Evolutionary conservation across 2,329 filamentous ascomycete species (phyloP).

Genomic region (Cladophialophora carrionii): DNA sequence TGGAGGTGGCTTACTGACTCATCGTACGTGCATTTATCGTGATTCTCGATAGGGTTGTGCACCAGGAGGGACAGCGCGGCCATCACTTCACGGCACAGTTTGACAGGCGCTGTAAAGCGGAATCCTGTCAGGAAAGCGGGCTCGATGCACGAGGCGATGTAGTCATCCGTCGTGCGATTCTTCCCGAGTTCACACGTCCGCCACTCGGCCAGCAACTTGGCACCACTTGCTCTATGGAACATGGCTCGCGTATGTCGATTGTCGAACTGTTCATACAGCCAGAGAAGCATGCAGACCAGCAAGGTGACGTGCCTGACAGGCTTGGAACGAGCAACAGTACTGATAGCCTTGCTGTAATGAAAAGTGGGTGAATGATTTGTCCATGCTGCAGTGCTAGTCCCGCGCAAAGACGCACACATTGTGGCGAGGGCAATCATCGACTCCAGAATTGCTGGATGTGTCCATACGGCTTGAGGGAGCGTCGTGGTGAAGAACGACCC

Average conservation of each 20-base stretch:
- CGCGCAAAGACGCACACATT: background rate
- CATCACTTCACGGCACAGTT: slow-evolving; percentile 1
- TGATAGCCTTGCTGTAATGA: background rate
- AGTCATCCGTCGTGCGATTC: slow-evolving; percentile 1
- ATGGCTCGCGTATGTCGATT: background rate
- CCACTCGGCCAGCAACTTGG: background rate
- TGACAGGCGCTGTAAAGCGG: background rate
- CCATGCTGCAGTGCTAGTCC: background rate
- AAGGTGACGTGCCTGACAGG: background rate
- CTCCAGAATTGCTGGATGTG: slow-evolving; percentile 1
- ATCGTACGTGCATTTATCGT: background rate
- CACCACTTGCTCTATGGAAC: background rate
- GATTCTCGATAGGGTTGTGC: background rate
- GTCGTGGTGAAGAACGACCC: slow-evolving; percentile 1
- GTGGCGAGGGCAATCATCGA: slow-evolving; percentile 1
- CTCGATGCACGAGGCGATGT: background rate
- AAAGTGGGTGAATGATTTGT: background rate
- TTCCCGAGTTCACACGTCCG: background rate
- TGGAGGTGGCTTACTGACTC: background rate
- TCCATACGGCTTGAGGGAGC: background rate
- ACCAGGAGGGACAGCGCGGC: background rate
- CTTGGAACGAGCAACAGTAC: background rate
- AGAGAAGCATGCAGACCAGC: slow-evolving; percentile 4
- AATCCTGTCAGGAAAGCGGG: background rate
- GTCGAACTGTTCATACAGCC: background rate